Evolutionary conservation across 2,329 filamentous ascomycete species (phyloP).

Genomic region (Alternaria ethzedia): DNA sequence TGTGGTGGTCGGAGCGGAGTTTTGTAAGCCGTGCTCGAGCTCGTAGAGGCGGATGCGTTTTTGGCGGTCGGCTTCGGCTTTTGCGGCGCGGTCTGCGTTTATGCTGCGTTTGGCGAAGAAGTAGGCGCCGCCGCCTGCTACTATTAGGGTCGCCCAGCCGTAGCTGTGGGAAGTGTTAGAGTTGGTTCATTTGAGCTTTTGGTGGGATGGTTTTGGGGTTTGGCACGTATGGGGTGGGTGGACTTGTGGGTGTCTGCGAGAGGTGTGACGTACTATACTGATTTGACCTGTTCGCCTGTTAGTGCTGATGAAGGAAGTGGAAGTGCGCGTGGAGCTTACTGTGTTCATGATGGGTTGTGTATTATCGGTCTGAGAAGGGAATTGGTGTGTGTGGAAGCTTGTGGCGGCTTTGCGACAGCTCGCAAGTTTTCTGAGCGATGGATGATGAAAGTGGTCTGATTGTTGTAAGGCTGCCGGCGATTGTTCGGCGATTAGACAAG

Average conservation of each 20-base stretch:
- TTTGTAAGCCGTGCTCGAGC: slow-evolving; percentile 33
- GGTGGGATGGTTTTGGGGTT: neutral
- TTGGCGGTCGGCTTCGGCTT: slow-evolving; percentile 60
- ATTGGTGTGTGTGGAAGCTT: neutral
- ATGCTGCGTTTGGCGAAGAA: slow-evolving; percentile 95
- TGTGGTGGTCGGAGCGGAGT: slow-evolving; percentile 5
- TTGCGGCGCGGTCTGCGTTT: slow-evolving; percentile 84
- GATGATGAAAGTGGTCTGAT: slow-evolving; percentile 42
- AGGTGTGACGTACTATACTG: slow-evolving; percentile 61
- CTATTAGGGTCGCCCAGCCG: slow-evolving; percentile 88
- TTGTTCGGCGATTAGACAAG: slow-evolving; percentile 11
- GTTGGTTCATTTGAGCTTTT: neutral
- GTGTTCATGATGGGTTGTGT: slow-evolving; percentile 56
- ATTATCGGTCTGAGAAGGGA: neutral
- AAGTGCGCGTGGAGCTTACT: slow-evolving; percentile 43
- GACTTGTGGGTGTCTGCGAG: neutral
- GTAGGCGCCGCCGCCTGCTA: slow-evolving; percentile 87
- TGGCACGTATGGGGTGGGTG: neutral
- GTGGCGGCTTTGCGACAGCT: slow-evolving; percentile 14
- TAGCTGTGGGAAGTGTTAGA: slow-evolving; percentile 64
- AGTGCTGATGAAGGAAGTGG: neutral
- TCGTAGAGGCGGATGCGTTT: slow-evolving; percentile 41
- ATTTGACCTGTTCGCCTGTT: slow-evolving; percentile 56
- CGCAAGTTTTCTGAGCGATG: slow-evolving; percentile 26
- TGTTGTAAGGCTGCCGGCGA: slow-evolving; percentile 17